A percentile compares a stretch with the other conserved stretches of the same genome.
Conservation (phyloP, 192 early-diverging fungal species). For the Pilobolus umbonatus region DNA sequence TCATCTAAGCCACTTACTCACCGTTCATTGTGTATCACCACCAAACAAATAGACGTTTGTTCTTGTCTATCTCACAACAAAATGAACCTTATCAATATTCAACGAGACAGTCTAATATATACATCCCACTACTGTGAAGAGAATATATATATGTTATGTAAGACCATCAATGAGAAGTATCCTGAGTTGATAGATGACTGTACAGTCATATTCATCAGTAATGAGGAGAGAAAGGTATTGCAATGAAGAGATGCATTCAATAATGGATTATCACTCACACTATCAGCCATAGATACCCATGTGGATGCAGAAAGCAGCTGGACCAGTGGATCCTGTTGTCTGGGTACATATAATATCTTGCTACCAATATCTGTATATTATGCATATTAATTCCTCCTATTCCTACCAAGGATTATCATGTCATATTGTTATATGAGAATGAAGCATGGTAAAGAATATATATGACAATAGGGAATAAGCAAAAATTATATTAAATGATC, state of each 20-base stretch:
- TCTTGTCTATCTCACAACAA: not conserved
- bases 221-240: conserved; percentile 2
- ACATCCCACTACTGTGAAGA: conserved; percentile 27
- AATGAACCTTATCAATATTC: conserved; percentile 7
- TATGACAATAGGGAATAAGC: not conserved
- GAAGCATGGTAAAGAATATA: conserved; percentile 2
- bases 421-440: conserved; percentile 9
- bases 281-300: conserved; percentile 13
- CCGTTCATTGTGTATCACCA: not conserved
- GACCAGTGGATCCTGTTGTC: conserved; percentile 10
- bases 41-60: not conserved
- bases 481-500: not conserved
- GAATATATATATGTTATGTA: conserved; percentile 21
- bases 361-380: not conserved
- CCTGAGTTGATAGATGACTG: not conserved
- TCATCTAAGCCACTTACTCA: no score
- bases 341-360: conserved; percentile 6
- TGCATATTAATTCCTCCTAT: not conserved
- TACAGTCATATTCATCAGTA: conserved; percentile 21
- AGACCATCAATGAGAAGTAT: conserved; percentile 9
- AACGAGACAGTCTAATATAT: conserved; percentile 2
- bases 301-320: conserved; percentile 10
- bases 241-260: no score
- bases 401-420: conserved; percentile 21
- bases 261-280: not conserved